Conservation (phyloP, 495 filamentous ascomycete species). For the Aspergillus ostianus region DNA sequence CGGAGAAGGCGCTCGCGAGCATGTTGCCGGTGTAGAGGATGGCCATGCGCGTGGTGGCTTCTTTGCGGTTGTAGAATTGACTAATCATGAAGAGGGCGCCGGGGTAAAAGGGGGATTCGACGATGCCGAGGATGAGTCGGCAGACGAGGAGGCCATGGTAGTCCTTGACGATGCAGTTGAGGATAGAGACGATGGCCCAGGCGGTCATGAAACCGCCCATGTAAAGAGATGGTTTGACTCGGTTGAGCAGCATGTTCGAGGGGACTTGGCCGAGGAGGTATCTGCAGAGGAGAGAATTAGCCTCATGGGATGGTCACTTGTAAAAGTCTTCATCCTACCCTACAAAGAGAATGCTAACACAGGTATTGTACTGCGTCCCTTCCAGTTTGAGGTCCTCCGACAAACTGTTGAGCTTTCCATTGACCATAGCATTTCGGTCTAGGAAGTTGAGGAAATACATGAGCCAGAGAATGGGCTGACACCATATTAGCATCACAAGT, state of each 20-base stretch:
- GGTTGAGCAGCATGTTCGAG: constrained; percentile 58
- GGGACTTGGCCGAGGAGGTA: constrained; percentile 53
- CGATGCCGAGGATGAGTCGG: constrained; percentile 40
- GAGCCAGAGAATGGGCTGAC: constrained; percentile 36
- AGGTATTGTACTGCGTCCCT: constrained; percentile 50
- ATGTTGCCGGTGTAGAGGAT: constrained; percentile 25
- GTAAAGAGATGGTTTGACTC: constrained; percentile 28
- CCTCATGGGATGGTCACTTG: background rate
- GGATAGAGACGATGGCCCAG: constrained; percentile 48
- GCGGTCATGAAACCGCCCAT: constrained; percentile 44
- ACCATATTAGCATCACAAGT: background rate
- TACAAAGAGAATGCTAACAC: constrained; percentile 56
- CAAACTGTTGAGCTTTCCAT: constrained; percentile 37
- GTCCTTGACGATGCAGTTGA: constrained; percentile 40
- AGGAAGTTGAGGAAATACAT: constrained; percentile 54
- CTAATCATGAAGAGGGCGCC: constrained; percentile 44
- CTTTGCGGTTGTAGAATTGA: constrained; percentile 48
- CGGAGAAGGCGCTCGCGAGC: constrained; percentile 28
- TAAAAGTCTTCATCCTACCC: constrained; percentile 30
- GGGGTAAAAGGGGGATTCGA: constrained; percentile 53
- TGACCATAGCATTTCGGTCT: constrained; percentile 43
- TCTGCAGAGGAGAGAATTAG: constrained; percentile 11
- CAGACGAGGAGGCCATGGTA: constrained; percentile 40
- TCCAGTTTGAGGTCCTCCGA: constrained; percentile 41
- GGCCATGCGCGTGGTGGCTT: constrained; percentile 24